Evolutionary conservation across 1,284 basidiomycete species (phyloP).

Genomic region (Ustilago xerochloae): DNA sequence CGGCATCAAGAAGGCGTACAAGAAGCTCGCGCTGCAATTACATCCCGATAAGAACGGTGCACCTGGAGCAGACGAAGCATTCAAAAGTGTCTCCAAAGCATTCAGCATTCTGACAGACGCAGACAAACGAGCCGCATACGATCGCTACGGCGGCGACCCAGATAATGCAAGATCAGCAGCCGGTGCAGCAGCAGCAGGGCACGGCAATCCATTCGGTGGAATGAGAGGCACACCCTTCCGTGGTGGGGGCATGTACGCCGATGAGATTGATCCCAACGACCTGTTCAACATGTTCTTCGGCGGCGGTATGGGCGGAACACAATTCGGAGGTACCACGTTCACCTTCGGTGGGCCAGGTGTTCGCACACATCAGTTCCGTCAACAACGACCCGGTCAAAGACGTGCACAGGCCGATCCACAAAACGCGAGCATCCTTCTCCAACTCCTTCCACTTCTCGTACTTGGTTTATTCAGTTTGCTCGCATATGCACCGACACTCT

Average conservation of each 20-base stretch:
- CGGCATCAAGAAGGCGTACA: conserved; percentile 89
- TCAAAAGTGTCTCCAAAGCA: conserved; percentile 98
- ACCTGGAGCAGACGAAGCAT: conserved; percentile 97
- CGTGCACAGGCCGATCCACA: conserved; percentile 69
- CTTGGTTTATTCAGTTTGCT: conserved; percentile 75
- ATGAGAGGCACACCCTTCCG: conserved; percentile 41
- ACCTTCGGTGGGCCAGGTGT: conserved; percentile 63
- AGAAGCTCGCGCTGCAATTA: conserved; percentile 92
- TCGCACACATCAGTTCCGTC: conserved; percentile 55
- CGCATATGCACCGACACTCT: conserved; percentile 79
- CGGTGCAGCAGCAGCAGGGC: conserved; percentile 68
- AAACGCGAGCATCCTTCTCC: conserved; percentile 79
- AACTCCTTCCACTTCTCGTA: conserved; percentile 81
- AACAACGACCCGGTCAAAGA: conserved; percentile 35
- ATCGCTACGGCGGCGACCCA: conserved; percentile 85
- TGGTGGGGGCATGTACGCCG: conserved; percentile 69
- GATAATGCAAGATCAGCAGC: conserved; percentile 80
- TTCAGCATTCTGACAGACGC: conserved; percentile 94
- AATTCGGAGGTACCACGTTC: conserved; percentile 58
- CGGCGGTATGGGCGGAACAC: conserved; percentile 72
- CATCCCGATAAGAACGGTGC: conserved; percentile 99
- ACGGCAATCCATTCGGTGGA: conserved; percentile 27
- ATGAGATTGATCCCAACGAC: conserved; percentile 93
- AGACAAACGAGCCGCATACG: conserved; percentile 89
- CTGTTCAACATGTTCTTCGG: conserved; percentile 99